These are phyloP conservation scores for Pharus latifolius DNA, from an alignment of 176 grass and related monocot genomes.

Conservation along the genomic window DNA sequence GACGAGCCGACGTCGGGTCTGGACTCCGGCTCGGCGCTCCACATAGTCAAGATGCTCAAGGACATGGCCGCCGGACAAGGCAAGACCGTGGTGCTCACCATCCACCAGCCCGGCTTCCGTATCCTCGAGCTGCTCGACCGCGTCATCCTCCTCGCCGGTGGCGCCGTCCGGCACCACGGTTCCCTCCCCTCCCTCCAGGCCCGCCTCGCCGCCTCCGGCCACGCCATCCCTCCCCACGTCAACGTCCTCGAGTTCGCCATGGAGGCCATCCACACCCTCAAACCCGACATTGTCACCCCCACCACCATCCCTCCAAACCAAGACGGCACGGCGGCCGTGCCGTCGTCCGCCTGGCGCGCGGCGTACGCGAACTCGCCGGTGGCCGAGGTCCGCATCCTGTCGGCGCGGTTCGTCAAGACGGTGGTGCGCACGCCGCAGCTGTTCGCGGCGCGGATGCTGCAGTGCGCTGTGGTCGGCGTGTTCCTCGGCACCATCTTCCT, in stretches of 20 bases:
- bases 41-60: conserved; percentile 72
- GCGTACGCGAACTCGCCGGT: conserved; percentile 50
- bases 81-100: conserved; percentile 78
- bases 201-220: conserved; percentile 41
- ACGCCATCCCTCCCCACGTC: conserved; percentile 66
- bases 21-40: conserved; percentile 66
- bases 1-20: conserved; percentile 90
- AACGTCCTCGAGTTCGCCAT: conserved; percentile 92
- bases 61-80: conserved; percentile 40
- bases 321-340: not conserved
- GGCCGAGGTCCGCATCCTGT: conserved; percentile 44
- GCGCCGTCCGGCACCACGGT: conserved; percentile 60
- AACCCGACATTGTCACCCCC: not conserved
- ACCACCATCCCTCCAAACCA: not conserved
- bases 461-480: conserved; percentile 40
- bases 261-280: conserved; percentile 44
- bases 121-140: conserved; percentile 81
- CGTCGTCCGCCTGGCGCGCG: not conserved
- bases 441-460: conserved; percentile 51
- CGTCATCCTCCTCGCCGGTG: conserved; percentile 65
- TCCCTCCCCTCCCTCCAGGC: conserved; percentile 43
- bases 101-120: conserved; percentile 82
- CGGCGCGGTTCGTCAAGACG: conserved; percentile 42
- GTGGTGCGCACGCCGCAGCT: conserved; percentile 71
- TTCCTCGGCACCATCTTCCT: conserved; percentile 77